Conservation (phyloP, 768 basidiomycete genomes). For the Gymnopilus junonius region DNA sequence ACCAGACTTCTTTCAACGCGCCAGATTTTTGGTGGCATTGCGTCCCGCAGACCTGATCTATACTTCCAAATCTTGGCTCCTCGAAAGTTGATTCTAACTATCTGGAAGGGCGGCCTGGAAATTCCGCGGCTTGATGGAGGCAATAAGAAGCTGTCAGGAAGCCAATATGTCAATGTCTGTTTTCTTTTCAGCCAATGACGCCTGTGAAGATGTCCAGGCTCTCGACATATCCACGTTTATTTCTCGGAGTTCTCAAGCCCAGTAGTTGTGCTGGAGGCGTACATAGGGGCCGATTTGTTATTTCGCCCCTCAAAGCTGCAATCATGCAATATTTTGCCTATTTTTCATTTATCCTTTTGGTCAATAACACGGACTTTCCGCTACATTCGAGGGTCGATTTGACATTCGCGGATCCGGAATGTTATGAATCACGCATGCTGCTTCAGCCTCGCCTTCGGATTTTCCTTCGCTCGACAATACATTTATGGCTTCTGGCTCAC, state of each 20-base stretch:
- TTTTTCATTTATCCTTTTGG: slow-evolving; percentile 15
- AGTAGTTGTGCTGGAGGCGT: slow-evolving; percentile 1
- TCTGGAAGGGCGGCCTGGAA: neutral
- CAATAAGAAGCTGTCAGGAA: neutral
- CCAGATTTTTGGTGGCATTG: slow-evolving; percentile 8
- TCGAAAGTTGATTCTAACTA: slow-evolving; percentile 5
- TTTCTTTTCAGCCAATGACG: slow-evolving; percentile 7
- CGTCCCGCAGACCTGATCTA: neutral
- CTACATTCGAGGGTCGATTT: slow-evolving; percentile 3
- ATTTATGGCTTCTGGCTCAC: slow-evolving; percentile 9
- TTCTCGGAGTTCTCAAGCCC: slow-evolving; percentile 16
- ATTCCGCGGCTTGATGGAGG: slow-evolving; percentile 11
- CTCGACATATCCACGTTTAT: slow-evolving; percentile 13
- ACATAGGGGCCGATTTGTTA: slow-evolving; percentile 2
- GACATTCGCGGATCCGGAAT: slow-evolving; percentile 6
- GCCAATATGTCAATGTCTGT: slow-evolving; percentile 2
- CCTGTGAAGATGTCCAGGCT: neutral
- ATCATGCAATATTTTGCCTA: neutral
- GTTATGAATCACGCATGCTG: neutral
- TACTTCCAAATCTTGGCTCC: neutral
- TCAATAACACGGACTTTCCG: slow-evolving; percentile 1
- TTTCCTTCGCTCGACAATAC: slow-evolving; percentile 2
- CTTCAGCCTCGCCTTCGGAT: slow-evolving; percentile 1
- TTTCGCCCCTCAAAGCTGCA: neutral
- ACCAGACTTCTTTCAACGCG: slow-evolving; percentile 1